A percentile compares a stretch with the other conserved stretches of the same genome.
These are phyloP conservation scores for Blastocystis sp. DNA, from an alignment of 352 stramenopile species.

Conservation along the genomic window DNA sequence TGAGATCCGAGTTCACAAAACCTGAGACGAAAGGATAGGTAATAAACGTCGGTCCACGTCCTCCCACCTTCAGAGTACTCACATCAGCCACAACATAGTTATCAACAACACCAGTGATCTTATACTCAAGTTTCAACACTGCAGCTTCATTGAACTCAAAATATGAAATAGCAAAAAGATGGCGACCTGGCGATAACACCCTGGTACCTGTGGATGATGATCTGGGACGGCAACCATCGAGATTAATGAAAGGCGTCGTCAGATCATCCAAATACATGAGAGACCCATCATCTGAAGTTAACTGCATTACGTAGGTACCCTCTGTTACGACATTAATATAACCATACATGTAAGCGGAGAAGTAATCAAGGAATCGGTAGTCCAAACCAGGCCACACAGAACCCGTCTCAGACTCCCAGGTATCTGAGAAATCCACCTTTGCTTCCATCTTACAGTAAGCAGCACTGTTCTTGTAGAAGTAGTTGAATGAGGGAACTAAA, in stretches of 20 bases:
- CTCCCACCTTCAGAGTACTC: slow-evolving; percentile 40
- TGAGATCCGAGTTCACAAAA: slow-evolving; percentile 16
- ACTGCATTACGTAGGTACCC: slow-evolving; percentile 1
- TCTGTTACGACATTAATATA: slow-evolving; percentile 15
- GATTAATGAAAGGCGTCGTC: slow-evolving; percentile 3
- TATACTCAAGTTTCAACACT: neutral
- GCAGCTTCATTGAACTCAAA: slow-evolving; percentile 51
- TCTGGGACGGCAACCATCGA: slow-evolving; percentile 58
- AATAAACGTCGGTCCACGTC: slow-evolving; percentile 66
- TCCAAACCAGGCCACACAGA: slow-evolving; percentile 64
- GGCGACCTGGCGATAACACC: slow-evolving; percentile 6
- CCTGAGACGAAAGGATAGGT: slow-evolving; percentile 45
- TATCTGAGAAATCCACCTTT: slow-evolving; percentile 51
- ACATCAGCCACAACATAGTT: neutral
- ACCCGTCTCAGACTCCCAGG: neutral
- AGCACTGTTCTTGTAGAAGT: slow-evolving; percentile 51
- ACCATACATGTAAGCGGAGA: slow-evolving; percentile 49
- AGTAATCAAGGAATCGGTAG: slow-evolving; percentile 66
- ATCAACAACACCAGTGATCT: slow-evolving; percentile 8
- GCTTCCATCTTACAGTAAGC: slow-evolving; percentile 46
- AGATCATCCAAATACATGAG: slow-evolving; percentile 54
- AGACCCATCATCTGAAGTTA: slow-evolving; percentile 59
- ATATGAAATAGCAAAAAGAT: slow-evolving; percentile 51
- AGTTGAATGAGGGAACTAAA: slow-evolving; percentile 35
- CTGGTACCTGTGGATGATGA: neutral